Evolutionary conservation across 495 filamentous ascomycete genomes (phyloP).

Genomic region (Neurospora sublineolata): DNA sequence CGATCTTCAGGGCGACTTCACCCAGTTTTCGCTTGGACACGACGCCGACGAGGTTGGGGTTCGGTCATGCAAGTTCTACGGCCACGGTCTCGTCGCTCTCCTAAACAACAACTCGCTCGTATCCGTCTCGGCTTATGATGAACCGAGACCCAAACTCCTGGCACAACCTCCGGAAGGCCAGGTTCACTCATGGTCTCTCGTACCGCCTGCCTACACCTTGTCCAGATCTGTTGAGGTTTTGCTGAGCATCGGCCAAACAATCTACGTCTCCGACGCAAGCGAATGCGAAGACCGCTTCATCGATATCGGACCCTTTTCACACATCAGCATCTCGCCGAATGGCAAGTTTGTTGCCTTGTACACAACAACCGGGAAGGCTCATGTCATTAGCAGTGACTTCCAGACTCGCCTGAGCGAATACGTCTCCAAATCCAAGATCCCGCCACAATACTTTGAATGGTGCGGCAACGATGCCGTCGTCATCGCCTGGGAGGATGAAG

Average conservation of each 20-base stretch:
- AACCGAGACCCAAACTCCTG: constrained; percentile 77
- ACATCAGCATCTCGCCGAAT: constrained; percentile 81
- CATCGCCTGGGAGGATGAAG: constrained; percentile 94
- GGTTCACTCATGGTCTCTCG: constrained; percentile 80
- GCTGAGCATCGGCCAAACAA: constrained; percentile 71
- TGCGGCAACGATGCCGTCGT: constrained; percentile 92
- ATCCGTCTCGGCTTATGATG: constrained; percentile 76
- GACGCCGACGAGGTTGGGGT: constrained; percentile 83
- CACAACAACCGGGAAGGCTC: constrained; percentile 72
- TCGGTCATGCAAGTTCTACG: constrained; percentile 79
- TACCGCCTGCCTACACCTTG: constrained; percentile 78
- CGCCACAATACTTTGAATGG: constrained; percentile 84
- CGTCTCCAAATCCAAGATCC: constrained; percentile 73
- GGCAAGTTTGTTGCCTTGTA: constrained; percentile 81
- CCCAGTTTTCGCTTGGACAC: constrained; percentile 87
- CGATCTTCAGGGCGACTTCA: constrained; percentile 86
- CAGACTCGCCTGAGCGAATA: constrained; percentile 85
- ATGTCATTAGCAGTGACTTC: constrained; percentile 91
- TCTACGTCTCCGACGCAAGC: constrained; percentile 74
- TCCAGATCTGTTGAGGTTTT: constrained; percentile 94
- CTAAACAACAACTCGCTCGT: constrained; percentile 81
- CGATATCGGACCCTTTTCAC: constrained; percentile 82
- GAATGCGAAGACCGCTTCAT: constrained; percentile 86
- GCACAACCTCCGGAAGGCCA: constrained; percentile 65
- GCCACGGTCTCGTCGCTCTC: constrained; percentile 83